Conservation (phyloP, 2,329 filamentous ascomycete genomes). For the Arachnomyces sp. region DNA sequence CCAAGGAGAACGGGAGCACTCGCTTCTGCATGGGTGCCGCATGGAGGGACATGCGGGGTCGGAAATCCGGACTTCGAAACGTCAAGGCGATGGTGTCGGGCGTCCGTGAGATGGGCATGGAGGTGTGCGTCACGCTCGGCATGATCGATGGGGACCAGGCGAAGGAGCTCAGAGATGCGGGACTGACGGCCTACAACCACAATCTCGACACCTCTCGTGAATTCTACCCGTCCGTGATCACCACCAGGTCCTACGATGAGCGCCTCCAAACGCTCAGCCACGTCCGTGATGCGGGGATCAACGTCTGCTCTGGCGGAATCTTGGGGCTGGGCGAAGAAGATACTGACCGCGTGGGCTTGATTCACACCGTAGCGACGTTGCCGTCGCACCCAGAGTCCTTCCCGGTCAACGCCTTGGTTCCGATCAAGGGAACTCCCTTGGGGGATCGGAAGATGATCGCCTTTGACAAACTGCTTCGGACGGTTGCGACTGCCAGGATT, state of each 20-base stretch:
- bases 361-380: constrained; percentile 73
- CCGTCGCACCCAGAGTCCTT: constrained; percentile 81
- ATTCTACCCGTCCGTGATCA: constrained; percentile 79
- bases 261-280: constrained; percentile 69
- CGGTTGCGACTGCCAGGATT: constrained; percentile 73
- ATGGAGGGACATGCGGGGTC: constrained; percentile 88
- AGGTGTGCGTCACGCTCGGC: constrained; percentile 84
- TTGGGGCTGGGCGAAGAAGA: constrained; percentile 73
- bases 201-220: constrained; percentile 86
- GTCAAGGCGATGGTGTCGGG: constrained; percentile 80
- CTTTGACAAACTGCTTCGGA: constrained; percentile 71
- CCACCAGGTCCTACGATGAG: constrained; percentile 80
- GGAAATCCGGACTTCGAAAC: constrained; percentile 73
- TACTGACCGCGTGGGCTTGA: constrained; percentile 70
- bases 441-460: constrained; percentile 64
- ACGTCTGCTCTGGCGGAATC: constrained; percentile 85
- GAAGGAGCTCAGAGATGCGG: constrained; percentile 70
- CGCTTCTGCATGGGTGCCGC: constrained; percentile 94
- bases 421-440: constrained; percentile 81
- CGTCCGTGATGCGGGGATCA: constrained; percentile 77
- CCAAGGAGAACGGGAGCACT: constrained; percentile 76
- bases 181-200: constrained; percentile 87
- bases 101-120: constrained; percentile 74
- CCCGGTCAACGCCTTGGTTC: constrained; percentile 82
- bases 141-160: constrained; percentile 83